Evolutionary conservation across 1,284 basidiomycete species (phyloP), one percentile per base, ranked within the genome.

Genomic region (Phlebopus sp.): DNA sequence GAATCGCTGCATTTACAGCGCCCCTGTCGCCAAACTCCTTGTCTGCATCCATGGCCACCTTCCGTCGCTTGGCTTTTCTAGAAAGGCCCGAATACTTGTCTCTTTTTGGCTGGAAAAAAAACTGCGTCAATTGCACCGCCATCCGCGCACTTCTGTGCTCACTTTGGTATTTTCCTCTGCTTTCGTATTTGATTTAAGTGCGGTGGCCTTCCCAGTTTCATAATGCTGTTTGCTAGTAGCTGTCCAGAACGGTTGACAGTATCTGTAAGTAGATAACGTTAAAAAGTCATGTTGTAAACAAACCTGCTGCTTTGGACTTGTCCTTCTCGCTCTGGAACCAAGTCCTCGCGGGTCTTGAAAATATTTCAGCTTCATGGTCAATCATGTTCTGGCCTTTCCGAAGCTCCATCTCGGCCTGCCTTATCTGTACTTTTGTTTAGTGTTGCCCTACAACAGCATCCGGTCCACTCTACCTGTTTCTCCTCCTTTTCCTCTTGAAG

Each of bases 291-390:
- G 34, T 19, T 5, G 25, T 9, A 14, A 29, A 47, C 31, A 60
- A 74, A 94, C 92, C 85, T 80, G 88, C 83, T 1, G 92, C 78
- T 45, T 79, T 79, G 49, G 78, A 72, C 69, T 92, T 98, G 57
- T 97, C 93, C 66, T 88, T 88, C 52, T 80, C 78, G 19, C 78
- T 84, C 70, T 98, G 96, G 81, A 99, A 99, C 97, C 97, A 99
- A 11, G 95, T 97, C 54, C 96, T 77, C 21, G 93, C 92, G 7
- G 97, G 97, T 42, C 96, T 78, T 29, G 90, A 85, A 67, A 86
- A 92, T 59, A 99, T 99, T 71, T 99, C 97, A n/a, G 81, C 82
- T 66, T 91, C 81, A 60, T 99, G 92, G 64, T 95, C 86, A 46
- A 98, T 84, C 79, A 99, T 85, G 66, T 99, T 99, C 68, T 97